Conservation (phyloP, 495 filamentous ascomycete species). For the Tetracladium marchalianum region DNA sequence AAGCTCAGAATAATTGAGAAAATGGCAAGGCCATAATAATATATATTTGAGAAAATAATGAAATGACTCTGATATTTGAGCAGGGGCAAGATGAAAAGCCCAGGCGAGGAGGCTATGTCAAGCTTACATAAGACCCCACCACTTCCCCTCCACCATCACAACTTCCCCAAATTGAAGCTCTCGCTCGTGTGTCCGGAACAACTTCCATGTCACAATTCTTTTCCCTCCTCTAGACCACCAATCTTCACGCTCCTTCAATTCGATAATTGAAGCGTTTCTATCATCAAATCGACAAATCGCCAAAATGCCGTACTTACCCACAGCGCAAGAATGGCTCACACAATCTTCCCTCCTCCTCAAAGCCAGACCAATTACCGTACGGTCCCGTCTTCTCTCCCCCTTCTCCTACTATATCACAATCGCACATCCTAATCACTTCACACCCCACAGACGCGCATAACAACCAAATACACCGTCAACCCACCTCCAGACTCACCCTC, state of each 20-base stretch:
- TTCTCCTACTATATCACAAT: conserved; percentile 6
- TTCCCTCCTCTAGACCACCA: no score
- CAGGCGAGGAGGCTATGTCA: no score
- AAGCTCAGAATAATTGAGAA: no score
- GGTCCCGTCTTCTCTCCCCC: not conserved
- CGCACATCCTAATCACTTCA: conserved; percentile 7
- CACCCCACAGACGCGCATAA: conserved; percentile 59
- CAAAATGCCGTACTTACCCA: conserved; percentile 20
- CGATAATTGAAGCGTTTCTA: no score
- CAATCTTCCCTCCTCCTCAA: conserved; percentile 25
- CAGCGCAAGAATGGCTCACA: conserved; percentile 21
- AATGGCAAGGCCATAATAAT: no score
- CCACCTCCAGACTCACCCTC: conserved; percentile 22
- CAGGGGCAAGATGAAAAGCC: no score
- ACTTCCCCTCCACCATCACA: not conserved
- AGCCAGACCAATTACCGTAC: conserved; percentile 21
- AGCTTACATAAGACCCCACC: not conserved
- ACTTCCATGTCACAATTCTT: no score
- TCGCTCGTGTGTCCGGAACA: not conserved
- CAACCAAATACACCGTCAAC: conserved; percentile 72
- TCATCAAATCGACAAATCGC: not conserved
- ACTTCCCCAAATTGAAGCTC: not conserved
- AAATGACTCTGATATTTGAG: no score
- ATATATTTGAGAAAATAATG: no score
- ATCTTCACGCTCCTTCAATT: no score